A percentile compares a stretch with the other conserved stretches of the same genome.
Evolutionary conservation across 345 rosid genomes (phyloP).

Genomic region (Cardiospermum halicacabum): DNA sequence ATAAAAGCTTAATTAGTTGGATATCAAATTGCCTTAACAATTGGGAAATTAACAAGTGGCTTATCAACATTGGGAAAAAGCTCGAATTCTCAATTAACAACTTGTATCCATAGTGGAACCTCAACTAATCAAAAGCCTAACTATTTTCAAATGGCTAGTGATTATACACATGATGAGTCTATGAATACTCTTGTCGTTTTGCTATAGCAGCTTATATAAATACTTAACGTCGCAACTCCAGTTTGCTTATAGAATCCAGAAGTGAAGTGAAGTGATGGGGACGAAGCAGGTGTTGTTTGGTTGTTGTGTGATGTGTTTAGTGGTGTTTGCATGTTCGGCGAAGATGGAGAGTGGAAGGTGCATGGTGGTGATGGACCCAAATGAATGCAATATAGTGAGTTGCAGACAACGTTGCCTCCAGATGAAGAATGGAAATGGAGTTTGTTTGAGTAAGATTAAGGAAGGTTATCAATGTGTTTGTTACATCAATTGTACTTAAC

Average conservation of each 20-base stretch:
- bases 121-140: not conserved
- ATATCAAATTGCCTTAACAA: too few species aligned
- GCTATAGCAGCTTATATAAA: too few species aligned
- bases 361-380: constrained; percentile 26
- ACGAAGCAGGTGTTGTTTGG: too few species aligned
- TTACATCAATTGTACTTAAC: not conserved
- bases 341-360: constrained; percentile 20
- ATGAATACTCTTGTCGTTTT: too few species aligned
- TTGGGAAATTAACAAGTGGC: too few species aligned
- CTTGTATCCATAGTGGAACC: not conserved
- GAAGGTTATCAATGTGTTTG: not conserved
- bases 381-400: constrained; percentile 22
- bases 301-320: not conserved
- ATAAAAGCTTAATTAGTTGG: too few species aligned
- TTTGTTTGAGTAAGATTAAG: constrained; percentile 19
- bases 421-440: constrained; percentile 34
- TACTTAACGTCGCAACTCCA: too few species aligned
- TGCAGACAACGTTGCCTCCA: constrained; percentile 32
- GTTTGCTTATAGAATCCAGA: too few species aligned
- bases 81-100: not conserved
- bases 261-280: too few species aligned
- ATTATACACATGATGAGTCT: too few species aligned
- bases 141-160: too few species aligned
- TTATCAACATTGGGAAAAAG: not conserved
- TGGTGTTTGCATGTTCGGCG: not conserved